phyloP scores from a whole-genome alignment of 305 asterid genomes.

The Solanum hybrid region DNA sequence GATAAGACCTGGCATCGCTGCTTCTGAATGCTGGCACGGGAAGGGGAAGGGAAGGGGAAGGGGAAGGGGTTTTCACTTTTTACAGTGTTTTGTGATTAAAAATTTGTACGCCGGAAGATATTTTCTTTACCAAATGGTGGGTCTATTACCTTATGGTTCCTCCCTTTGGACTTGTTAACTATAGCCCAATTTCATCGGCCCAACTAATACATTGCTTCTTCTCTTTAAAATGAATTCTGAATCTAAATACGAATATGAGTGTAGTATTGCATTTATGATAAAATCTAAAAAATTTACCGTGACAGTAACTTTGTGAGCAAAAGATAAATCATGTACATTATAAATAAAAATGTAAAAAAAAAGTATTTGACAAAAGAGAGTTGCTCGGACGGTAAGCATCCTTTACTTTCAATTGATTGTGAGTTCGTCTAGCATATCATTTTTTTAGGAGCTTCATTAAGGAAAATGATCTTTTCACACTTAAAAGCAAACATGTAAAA shows the following conservation, averaged over 20 bases:
- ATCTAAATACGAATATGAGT: background rate
- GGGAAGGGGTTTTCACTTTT: background rate
- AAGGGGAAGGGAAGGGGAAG: background rate
- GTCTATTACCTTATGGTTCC: background rate
- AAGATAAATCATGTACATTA: background rate
- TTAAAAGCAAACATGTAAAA: background rate
- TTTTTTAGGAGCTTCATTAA: background rate
- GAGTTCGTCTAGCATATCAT: background rate
- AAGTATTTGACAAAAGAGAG: background rate
- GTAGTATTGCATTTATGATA: background rate
- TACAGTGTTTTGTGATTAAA: background rate
- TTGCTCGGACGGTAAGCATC: background rate
- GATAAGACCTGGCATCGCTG: conserved; percentile 62
- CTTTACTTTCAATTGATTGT: background rate
- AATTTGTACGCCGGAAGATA: background rate
- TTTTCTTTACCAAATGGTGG: background rate
- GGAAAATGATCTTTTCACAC: background rate
- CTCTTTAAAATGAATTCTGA: background rate
- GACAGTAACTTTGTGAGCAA: background rate
- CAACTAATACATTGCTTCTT: background rate
- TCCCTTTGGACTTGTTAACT: background rate
- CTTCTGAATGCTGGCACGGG: background rate
- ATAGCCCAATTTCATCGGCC: background rate
- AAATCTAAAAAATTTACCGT: background rate
- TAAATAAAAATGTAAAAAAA: background rate